Conservation (phyloP, 768 basidiomycete species). For the Dacryopinax spathularia region DNA sequence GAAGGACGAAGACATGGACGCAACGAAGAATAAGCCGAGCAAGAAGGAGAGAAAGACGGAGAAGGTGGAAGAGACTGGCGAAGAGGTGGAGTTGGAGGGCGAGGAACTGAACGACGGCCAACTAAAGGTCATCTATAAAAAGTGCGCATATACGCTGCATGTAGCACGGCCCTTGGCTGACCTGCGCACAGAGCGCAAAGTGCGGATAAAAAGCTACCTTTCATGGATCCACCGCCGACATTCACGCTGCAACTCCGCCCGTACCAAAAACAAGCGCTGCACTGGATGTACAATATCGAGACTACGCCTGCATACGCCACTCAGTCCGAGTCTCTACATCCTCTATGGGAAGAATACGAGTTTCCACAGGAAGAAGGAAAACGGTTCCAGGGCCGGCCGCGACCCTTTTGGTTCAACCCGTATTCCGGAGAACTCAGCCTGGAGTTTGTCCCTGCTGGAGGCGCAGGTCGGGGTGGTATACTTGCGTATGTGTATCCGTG, state of each 20-base stretch:
- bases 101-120: slow-evolving; percentile 73
- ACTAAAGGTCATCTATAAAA: slow-evolving; percentile 69
- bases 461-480: slow-evolving; percentile 72
- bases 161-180: background rate
- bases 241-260: slow-evolving; percentile 64
- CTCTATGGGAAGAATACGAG: slow-evolving; percentile 80
- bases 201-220: slow-evolving; percentile 58
- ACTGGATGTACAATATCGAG: slow-evolving; percentile 86
- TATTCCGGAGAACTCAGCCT: slow-evolving; percentile 83
- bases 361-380: background rate
- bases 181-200: slow-evolving; percentile 55
- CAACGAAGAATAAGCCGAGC: slow-evolving; percentile 20
- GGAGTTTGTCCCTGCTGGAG: slow-evolving; percentile 66
- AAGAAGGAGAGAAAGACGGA: slow-evolving; percentile 30
- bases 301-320: slow-evolving; percentile 55
- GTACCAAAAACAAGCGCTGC: slow-evolving; percentile 89
- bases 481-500: slow-evolving; percentile 48
- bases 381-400: slow-evolving; percentile 12
- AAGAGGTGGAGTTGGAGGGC: slow-evolving; percentile 56
- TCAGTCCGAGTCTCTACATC: slow-evolving; percentile 66
- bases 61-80: slow-evolving; percentile 59
- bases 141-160: slow-evolving; percentile 30
- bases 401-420: slow-evolving; percentile 74
- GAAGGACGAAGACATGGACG: slow-evolving; percentile 25
- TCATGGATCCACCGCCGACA: slow-evolving; percentile 66